Evolutionary conservation across 306 rosid genomes (phyloP).

Genomic region (Acacia melanoxylon): DNA sequence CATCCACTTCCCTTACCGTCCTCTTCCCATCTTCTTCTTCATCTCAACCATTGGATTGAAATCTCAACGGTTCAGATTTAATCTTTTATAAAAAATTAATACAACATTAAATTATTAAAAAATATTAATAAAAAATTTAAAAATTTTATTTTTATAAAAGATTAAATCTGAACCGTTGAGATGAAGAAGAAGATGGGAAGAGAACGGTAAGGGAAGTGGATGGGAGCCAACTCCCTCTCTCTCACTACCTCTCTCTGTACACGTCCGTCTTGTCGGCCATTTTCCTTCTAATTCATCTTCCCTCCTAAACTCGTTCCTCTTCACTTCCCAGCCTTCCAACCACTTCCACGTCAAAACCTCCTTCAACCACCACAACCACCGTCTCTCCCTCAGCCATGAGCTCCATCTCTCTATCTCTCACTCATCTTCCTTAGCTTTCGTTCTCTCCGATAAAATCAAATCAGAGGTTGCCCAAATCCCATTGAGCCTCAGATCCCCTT

Average conservation of each 20-base stretch:
- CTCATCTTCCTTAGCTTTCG: conserved; percentile 54
- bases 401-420: conserved; percentile 71
- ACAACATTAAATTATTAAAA: too few species aligned
- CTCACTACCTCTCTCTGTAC: conserved; percentile 64
- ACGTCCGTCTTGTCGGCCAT: conserved; percentile 68
- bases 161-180: too few species aligned
- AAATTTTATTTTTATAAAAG: too few species aligned
- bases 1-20: too few species aligned
- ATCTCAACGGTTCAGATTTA: too few species aligned
- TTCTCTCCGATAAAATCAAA: conserved; percentile 50
- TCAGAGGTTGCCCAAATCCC: conserved; percentile 44
- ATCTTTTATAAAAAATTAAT: too few species aligned
- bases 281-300: conserved; percentile 60
- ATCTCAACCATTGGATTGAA: too few species aligned
- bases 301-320: conserved; percentile 64
- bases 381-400: conserved; percentile 56
- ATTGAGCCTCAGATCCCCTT: conserved; percentile 59
- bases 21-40: too few species aligned
- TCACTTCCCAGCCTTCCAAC: conserved; percentile 60
- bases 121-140: too few species aligned
- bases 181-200: too few species aligned
- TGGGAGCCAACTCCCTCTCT: too few species aligned
- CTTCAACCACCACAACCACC: conserved; percentile 37
- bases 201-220: too few species aligned
- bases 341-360: conserved; percentile 83